Conservation (phyloP, 306 rosid genomes). For the Amphicarpaea edgeworthii region DNA sequence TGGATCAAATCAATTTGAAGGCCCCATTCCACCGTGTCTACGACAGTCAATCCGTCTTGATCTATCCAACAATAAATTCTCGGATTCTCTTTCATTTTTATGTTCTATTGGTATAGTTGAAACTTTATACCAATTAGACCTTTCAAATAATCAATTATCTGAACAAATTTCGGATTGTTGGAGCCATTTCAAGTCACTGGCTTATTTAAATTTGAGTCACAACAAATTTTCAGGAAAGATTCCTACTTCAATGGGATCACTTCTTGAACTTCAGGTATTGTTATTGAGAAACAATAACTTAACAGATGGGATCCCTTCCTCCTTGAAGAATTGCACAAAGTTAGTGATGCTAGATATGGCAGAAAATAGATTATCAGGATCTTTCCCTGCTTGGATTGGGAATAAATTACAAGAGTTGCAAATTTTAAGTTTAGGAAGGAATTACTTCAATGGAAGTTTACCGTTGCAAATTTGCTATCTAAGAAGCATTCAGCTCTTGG, state of each 20-base stretch:
- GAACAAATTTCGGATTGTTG: constrained; percentile 39
- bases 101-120: background rate
- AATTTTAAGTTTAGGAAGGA: background rate
- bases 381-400: background rate
- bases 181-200: background rate
- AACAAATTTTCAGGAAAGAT: background rate
- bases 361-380: constrained; percentile 1
- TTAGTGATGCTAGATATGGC: constrained; percentile 15
- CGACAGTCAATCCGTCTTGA: background rate
- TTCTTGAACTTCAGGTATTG: background rate
- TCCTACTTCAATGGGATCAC: background rate
- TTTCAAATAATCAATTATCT: background rate
- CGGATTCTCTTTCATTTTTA: background rate
- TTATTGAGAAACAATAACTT: constrained; percentile 32
- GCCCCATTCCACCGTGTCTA: constrained; percentile 14
- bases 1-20: constrained; percentile 36
- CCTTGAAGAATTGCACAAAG: background rate
- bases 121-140: background rate
- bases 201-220: background rate
- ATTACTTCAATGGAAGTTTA: constrained; percentile 4
- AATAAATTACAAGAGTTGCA: background rate
- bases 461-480: constrained; percentile 12
- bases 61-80: constrained; percentile 39
- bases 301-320: background rate
- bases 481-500: background rate